Conservation (phyloP, 495 filamentous ascomycete species). For the Chaetomidium leptoderma region DNA sequence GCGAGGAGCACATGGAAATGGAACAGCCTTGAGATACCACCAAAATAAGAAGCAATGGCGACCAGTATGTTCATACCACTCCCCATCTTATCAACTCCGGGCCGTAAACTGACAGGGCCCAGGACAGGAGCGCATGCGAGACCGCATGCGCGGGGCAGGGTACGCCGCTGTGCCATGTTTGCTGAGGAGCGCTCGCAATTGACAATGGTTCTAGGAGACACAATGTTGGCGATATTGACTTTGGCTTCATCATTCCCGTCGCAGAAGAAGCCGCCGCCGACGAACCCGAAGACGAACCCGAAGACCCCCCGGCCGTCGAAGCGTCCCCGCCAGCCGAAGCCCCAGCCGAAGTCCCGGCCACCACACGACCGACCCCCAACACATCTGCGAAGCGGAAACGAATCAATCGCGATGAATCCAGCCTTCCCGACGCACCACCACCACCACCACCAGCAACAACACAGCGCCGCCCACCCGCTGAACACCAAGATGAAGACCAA, state of each 20-base stretch:
- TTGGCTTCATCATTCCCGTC: conserved; percentile 41
- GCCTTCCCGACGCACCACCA: conserved; percentile 16
- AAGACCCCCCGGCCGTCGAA: not conserved
- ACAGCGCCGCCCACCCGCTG: too few species aligned
- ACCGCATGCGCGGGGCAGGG: conserved; percentile 50
- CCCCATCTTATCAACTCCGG: too few species aligned
- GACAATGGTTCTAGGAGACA: conserved; percentile 30
- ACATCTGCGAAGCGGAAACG: conserved; percentile 41
- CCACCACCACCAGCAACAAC: not conserved
- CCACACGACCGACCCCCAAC: conserved; percentile 36
- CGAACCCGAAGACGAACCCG: conserved; percentile 7
- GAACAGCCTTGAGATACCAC: not conserved
- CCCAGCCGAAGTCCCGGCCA: conserved; percentile 11
- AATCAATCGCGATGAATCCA: conserved; percentile 14
- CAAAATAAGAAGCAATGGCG: conserved; percentile 16
- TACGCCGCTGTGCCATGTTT: conserved; percentile 21
- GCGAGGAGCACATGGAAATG: not conserved
- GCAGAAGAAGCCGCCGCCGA: conserved; percentile 32
- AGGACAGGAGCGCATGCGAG: conserved; percentile 48
- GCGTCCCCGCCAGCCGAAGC: conserved; percentile 25
- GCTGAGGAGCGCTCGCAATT: not conserved
- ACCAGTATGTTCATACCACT: conserved; percentile 23
- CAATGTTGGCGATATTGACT: conserved; percentile 45
- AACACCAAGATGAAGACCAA: not conserved
- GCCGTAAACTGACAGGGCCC: not conserved